Evolutionary conservation across 306 rosid genomes (phyloP).

Genomic region (Acacia confusa): DNA sequence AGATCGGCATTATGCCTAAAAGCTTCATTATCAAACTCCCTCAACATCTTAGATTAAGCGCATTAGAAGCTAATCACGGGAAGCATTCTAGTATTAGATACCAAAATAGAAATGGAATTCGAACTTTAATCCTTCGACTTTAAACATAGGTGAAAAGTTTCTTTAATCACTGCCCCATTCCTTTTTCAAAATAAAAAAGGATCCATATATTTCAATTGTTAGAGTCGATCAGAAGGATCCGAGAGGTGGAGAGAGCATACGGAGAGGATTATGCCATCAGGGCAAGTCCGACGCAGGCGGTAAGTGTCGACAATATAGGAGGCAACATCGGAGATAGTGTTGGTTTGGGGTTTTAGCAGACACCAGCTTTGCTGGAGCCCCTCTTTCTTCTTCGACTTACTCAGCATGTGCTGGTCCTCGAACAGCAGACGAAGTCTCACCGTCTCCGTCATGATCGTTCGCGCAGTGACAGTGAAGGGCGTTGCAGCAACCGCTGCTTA

Average conservation of each 20-base stretch:
- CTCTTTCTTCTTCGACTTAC: slow-evolving; percentile 53
- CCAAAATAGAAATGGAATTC: neutral
- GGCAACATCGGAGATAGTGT: slow-evolving; percentile 68
- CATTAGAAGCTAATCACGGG: neutral
- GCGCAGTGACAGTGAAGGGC: neutral
- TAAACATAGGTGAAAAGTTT: neutral
- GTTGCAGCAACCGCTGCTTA: neutral
- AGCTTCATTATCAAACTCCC: neutral
- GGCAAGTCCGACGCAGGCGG: slow-evolving; percentile 61
- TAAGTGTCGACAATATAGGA: slow-evolving; percentile 49
- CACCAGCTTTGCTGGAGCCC: slow-evolving; percentile 80
- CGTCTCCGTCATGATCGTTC: slow-evolving; percentile 42
- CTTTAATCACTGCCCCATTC: neutral
- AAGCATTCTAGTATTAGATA: neutral
- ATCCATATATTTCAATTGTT: neutral
- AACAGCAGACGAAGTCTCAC: slow-evolving; percentile 73
- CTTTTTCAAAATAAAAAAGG: neutral
- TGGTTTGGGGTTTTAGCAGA: slow-evolving; percentile 69
- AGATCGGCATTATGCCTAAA: neutral
- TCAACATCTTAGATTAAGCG: neutral
- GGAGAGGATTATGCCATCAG: slow-evolving; percentile 65
- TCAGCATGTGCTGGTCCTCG: slow-evolving; percentile 50
- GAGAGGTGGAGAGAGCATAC: slow-evolving; percentile 40
- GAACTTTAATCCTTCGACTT: neutral
- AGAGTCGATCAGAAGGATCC: neutral